Evolutionary conservation across 306 rosid species (phyloP).

Genomic region (Sechiopsis laciniata): DNA sequence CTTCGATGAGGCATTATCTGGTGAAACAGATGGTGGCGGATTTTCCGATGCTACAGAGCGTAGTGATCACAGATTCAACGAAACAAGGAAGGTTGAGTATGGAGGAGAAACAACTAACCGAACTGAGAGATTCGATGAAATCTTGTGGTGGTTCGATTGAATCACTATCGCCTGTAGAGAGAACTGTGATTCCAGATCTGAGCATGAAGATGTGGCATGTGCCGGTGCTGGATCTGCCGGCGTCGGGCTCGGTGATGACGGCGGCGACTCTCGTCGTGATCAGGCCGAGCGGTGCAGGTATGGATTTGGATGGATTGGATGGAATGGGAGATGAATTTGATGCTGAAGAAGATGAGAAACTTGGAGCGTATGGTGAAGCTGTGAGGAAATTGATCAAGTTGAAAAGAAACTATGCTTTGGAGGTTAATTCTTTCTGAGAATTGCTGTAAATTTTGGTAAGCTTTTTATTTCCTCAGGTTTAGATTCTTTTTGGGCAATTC

Average conservation of each 20-base stretch:
- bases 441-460: background rate
- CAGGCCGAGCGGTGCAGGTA: conserved; percentile 16
- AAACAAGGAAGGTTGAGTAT: conserved; percentile 31
- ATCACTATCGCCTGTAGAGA: conserved; percentile 19
- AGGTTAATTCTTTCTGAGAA: conserved; percentile 30
- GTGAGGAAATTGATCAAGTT: conserved; percentile 32
- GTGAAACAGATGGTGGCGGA: conserved; percentile 28
- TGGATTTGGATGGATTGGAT: conserved; percentile 2
- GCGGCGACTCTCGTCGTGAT: conserved; percentile 38
- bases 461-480: background rate
- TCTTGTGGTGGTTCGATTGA: background rate
- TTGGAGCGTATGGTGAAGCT: conserved; percentile 28
- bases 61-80: conserved; percentile 27
- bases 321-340: conserved; percentile 25
- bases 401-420: conserved; percentile 29
- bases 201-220: conserved; percentile 36
- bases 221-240: conserved; percentile 32
- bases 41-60: conserved; percentile 24
- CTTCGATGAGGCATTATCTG: conserved; percentile 38
- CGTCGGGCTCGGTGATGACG: conserved; percentile 28
- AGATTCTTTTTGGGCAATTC: conserved; percentile 3
- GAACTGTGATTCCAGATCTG: conserved; percentile 31
- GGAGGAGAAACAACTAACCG: conserved; percentile 29
- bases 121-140: conserved; percentile 25
- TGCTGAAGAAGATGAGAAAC: conserved; percentile 24